Evolutionary conservation across 2,329 filamentous ascomycete species (phyloP), one percentile per base, ranked within the genome.

Genomic region (Trichoderma atroviride): DNA sequence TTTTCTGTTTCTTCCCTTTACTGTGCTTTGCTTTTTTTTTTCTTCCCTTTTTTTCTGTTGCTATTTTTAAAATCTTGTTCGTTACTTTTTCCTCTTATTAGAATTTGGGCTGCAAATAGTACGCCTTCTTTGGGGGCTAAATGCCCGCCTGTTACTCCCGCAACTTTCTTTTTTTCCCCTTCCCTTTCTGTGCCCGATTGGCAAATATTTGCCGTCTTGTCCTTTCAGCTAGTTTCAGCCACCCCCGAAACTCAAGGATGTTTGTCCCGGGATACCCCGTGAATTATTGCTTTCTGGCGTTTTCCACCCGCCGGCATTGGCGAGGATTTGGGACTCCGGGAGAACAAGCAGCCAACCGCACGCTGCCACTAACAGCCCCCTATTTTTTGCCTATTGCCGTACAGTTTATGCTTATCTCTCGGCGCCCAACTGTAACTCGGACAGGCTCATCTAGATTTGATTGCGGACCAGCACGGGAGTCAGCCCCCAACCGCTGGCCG

Each of bases 331-430:
- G 31, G 31, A 56, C 24, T 56, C 29, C 27, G 52, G 52, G 13
- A 37, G 10, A n/a, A 66, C 37, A 10, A 53, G 40, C 37, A 57
- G 27, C 53, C 61, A 64, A 56, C 16, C 40, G 61, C 5, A 29
- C 14, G 24, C 40, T 58, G 62, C 37, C 52, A 37, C 37, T 53
- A 37, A 10, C 16, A 19, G 7, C 40, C 62, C 62, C 53, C 62
- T 11, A 43, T 31, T 64, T 61, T 40, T 27, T 6, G n/a, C 3
- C 4, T 55, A 13, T 56, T 64, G n/a, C 61, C 31, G 35, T 53
- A 16, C 52, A 31, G 24, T 43, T 62, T 68, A 61, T 66, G 62
- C 62, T 66, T 66, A 66, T 66, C 62, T 58, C 2, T 57, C 35
- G 50, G 37, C n/a, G 35, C 62, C 62, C 35, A 66, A 35, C 37